These are phyloP conservation scores for Blastobotrys chiropterorum DNA, from an alignment of 805 yeast genomes.

Conservation along the genomic window DNA sequence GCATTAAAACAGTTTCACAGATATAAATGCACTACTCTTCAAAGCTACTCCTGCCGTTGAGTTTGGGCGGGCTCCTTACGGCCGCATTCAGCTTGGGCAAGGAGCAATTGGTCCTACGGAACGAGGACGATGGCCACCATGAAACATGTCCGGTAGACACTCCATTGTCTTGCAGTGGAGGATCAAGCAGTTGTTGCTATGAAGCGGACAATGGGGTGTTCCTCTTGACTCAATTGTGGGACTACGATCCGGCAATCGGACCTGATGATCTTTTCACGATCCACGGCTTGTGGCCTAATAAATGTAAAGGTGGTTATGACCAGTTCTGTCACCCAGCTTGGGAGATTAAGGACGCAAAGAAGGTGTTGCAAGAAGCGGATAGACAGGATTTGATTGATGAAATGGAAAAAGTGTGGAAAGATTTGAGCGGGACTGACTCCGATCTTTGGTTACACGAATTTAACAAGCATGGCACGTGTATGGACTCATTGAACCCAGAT, in stretches of 20 bases:
- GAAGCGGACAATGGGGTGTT: conserved; percentile 83
- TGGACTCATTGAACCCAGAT: conserved; percentile 65
- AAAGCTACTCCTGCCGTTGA: not conserved
- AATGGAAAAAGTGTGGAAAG: conserved; percentile 67
- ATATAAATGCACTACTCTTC: not conserved
- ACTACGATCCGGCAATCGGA: conserved; percentile 68
- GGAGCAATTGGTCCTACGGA: conserved; percentile 13
- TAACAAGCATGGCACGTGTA: conserved; percentile 92
- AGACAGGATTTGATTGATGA: conserved; percentile 46
- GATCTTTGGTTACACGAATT: conserved; percentile 84
- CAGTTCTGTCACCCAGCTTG: conserved; percentile 68
- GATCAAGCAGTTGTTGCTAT: conserved; percentile 65
- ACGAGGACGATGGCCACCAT: conserved; percentile 4
- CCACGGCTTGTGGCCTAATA: conserved; percentile 88
- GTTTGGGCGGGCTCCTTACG: not conserved
- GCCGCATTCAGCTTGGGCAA: not conserved
- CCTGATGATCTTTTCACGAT: conserved; percentile 66
- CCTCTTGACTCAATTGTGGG: conserved; percentile 90
- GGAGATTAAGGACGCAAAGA: conserved; percentile 46
- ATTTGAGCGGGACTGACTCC: conserved; percentile 60
- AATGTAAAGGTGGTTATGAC: conserved; percentile 74
- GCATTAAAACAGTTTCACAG: too few species aligned
- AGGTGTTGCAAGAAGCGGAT: conserved; percentile 37
- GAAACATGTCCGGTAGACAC: conserved; percentile 28
- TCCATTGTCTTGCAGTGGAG: conserved; percentile 29